These are phyloP conservation scores for Chenopodium berlandieri DNA, from an alignment of 148 eudicot species.

Conservation along the genomic window DNA sequence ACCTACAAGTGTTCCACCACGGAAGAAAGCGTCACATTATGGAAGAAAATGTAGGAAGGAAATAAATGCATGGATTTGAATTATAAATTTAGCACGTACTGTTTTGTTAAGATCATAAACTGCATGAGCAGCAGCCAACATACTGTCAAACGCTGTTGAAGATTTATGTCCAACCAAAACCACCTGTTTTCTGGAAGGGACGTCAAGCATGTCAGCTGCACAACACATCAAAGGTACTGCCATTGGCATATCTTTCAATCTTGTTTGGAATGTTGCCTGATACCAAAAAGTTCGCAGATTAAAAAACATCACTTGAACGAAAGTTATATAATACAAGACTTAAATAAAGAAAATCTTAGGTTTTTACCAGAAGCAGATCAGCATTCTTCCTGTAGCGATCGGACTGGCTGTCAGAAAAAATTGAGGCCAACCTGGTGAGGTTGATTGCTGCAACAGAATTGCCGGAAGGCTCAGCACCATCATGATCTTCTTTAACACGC, in stretches of 20 bases:
- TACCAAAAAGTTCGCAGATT: background rate
- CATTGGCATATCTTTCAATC: constrained; percentile 69
- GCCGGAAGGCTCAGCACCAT: constrained; percentile 98
- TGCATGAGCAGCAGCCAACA: constrained; percentile 73
- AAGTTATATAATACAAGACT: background rate
- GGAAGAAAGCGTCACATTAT: background rate
- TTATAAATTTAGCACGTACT: constrained; percentile 32
- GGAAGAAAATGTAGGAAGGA: background rate
- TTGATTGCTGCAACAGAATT: constrained; percentile 87
- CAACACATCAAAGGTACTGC: constrained; percentile 97
- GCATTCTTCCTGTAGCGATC: constrained; percentile 56
- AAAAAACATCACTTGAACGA: background rate
- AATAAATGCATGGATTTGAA: background rate
- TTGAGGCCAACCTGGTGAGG: constrained; percentile 66
- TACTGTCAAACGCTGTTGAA: constrained; percentile 45
- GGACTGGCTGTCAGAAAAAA: constrained; percentile 44
- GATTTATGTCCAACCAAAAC: constrained; percentile 65
- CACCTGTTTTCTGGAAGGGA: constrained; percentile 79
- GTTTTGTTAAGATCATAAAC: constrained; percentile 69
- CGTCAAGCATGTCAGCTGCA: constrained; percentile 74
- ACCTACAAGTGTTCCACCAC: constrained; percentile 40
- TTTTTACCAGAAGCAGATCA: constrained; percentile 67
- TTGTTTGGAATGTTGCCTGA: constrained; percentile 79
- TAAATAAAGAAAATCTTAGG: background rate
- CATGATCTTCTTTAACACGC: constrained; percentile 94